Base-by-base conservation (phyloP, 345 rosid genomes). In the Pseudoturritis turrita region DNA sequence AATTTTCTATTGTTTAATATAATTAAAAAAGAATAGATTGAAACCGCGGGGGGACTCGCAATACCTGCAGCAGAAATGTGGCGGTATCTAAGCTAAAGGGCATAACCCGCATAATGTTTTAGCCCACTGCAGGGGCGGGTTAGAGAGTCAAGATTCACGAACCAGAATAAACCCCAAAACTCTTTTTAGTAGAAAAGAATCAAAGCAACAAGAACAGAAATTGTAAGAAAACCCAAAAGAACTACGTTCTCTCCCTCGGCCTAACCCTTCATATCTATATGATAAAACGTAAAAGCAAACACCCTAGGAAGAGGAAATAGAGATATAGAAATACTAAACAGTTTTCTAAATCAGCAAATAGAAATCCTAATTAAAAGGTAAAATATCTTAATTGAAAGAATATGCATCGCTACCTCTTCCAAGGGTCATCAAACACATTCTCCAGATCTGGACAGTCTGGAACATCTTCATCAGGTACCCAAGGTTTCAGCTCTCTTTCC, bases 401-500 rank as follows among this genome's bases (percentile, higher is more conserved):
- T 40, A 43, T 5, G 21, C 18, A 68, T 65, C 70, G 45, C 17
- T 72, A 95, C 99, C 98, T 91, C 73, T 87, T 83, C 88, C 91
- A 75, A 54, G 79, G 81, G 70, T 65, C 83, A 45, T 92, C 93
- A 77, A 95, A 91, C 65, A 80, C 82, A 78, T 86, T 88, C 40
- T 95, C 99, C 64, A 89, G 71, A 47, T 86, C 98, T 52, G 94
- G 84, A 74, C 83, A 73, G 26, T 83, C 89, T 13, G 82, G 93
- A 73, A 65, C 84, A 83, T 87, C 88, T 68, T 77, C 94, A 75
- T 88, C 97, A 51, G 99, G 99, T 39, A 91, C 80, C 99, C 99
- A 91, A 19, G 83, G 97, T 71, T 78, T 83, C 73, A 95, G 86
- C 85, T 87, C 97, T 81, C 98, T 95, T 80, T 73, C 96, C 65